Evolutionary conservation across 352 stramenopile species (phyloP).

Genomic region (Pythium aphanidermatum): DNA sequence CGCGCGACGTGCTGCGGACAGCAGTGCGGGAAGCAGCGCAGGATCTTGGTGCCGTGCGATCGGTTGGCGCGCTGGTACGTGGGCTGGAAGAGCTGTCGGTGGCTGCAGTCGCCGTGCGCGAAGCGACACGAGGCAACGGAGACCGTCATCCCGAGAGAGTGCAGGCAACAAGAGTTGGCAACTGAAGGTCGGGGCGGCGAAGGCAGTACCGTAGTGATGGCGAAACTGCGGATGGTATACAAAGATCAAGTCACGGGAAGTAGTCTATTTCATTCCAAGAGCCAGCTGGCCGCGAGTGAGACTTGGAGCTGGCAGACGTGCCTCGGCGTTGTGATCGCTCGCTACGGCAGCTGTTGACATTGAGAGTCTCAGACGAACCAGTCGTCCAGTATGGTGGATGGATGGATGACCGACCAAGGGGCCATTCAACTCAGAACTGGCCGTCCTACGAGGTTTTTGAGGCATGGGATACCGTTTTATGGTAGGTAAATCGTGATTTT

Average conservation of each 20-base stretch:
- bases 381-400: too few relatives aligned
- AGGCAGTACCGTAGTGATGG: too few relatives aligned
- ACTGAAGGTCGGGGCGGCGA: neutral
- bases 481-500: neutral
- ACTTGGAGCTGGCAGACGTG: too few relatives aligned
- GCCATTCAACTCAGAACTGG: too few relatives aligned
- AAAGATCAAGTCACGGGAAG: too few relatives aligned
- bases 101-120: conserved; percentile 8
- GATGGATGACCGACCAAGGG: too few relatives aligned
- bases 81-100: conserved; percentile 9
- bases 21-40: conserved; percentile 33
- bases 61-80: conserved; percentile 18
- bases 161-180: neutral
- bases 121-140: neutral
- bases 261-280: too few relatives aligned
- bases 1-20: conserved; percentile 30
- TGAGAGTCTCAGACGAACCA: too few relatives aligned
- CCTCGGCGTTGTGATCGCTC: too few relatives aligned
- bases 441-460: neutral
- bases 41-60: conserved; percentile 14
- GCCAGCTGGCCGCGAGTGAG: too few relatives aligned
- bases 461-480: neutral
- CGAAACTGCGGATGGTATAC: too few relatives aligned
- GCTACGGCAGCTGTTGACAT: too few relatives aligned
- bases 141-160: neutral